Evolutionary conservation across 164 flowering plant genomes (phyloP).

Genomic region (Berberis vulgaris): DNA sequence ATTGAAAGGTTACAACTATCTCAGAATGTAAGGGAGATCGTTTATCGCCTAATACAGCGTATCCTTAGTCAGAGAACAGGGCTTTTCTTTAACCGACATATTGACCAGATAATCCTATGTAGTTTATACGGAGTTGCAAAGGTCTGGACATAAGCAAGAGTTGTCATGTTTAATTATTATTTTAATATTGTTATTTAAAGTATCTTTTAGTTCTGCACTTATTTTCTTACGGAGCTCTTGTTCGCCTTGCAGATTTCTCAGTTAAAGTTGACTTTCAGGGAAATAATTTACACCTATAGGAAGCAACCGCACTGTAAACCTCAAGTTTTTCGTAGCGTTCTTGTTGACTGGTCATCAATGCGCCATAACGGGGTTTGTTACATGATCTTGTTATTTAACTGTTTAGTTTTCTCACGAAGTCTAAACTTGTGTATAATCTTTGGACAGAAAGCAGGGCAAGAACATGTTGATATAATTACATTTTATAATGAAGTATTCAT

Average conservation of each 20-base stretch:
- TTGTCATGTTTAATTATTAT: background rate
- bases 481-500: conserved; percentile 88
- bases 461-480: conserved; percentile 77
- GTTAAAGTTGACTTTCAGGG: conserved; percentile 62
- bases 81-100: conserved; percentile 80
- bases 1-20: conserved; percentile 78
- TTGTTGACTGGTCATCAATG: conserved; percentile 63
- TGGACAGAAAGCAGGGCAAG: conserved; percentile 63
- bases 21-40: conserved; percentile 68
- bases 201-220: too few relatives aligned
- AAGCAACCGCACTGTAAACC: conserved; percentile 95
- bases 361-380: conserved; percentile 58
- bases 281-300: conserved; percentile 73
- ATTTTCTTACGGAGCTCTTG: conserved; percentile 1
- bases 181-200: background rate
- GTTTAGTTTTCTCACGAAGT: background rate
- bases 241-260: conserved; percentile 65
- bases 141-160: conserved; percentile 34
- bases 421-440: conserved; percentile 20
- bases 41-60: conserved; percentile 69
- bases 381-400: conserved; percentile 2
- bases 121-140: conserved; percentile 89
- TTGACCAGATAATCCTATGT: conserved; percentile 92
- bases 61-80: conserved; percentile 60
- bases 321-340: conserved; percentile 78